Evolutionary conservation across 495 filamentous ascomycete genomes (phyloP).

Genomic region (Jackrogersella minutella): DNA sequence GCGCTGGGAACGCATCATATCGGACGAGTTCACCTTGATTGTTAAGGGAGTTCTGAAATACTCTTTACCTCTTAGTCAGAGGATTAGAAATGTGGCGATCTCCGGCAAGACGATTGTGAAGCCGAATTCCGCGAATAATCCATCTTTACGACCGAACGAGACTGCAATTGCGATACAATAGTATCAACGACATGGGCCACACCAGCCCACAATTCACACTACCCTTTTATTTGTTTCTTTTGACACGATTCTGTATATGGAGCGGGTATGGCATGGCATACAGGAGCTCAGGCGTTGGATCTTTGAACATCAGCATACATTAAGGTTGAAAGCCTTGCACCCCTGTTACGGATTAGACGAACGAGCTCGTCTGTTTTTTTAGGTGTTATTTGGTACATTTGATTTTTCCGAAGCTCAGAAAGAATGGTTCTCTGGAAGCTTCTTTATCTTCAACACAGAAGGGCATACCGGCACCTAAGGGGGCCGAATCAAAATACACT

Average conservation of each 20-base stretch:
- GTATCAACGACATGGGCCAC: slow-evolving; percentile 38
- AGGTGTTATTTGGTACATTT: slow-evolving; percentile 20
- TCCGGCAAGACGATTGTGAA: slow-evolving; percentile 60
- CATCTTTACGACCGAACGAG: slow-evolving; percentile 46
- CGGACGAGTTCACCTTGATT: slow-evolving; percentile 91
- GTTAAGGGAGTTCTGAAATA: slow-evolving; percentile 91
- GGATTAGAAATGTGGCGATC: slow-evolving; percentile 62
- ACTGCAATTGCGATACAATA: slow-evolving; percentile 39
- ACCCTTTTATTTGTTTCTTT: slow-evolving; percentile 41
- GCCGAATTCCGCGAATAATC: slow-evolving; percentile 58
- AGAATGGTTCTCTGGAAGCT: slow-evolving; percentile 29
- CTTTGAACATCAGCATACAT: slow-evolving; percentile 12
- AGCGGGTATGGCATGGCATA: slow-evolving; percentile 47
- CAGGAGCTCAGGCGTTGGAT: slow-evolving; percentile 48
- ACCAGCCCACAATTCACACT: slow-evolving; percentile 31
- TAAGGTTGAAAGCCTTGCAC: slow-evolving; percentile 3
- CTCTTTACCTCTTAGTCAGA: slow-evolving; percentile 80
- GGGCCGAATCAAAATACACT: slow-evolving; percentile 33
- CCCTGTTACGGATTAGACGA: slow-evolving; percentile 7
- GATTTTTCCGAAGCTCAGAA: slow-evolving; percentile 26
- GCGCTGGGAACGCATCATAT: slow-evolving; percentile 89
- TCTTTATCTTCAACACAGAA: slow-evolving; percentile 32
- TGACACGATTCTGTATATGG: slow-evolving; percentile 45
- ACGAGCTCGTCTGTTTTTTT: slow-evolving; percentile 21
- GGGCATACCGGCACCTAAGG: slow-evolving; percentile 37